A percentile compares a stretch with the other conserved stretches of the same genome.
Conservation (phyloP, 495 filamentous ascomycete genomes). For the Neurospora sp. region DNA sequence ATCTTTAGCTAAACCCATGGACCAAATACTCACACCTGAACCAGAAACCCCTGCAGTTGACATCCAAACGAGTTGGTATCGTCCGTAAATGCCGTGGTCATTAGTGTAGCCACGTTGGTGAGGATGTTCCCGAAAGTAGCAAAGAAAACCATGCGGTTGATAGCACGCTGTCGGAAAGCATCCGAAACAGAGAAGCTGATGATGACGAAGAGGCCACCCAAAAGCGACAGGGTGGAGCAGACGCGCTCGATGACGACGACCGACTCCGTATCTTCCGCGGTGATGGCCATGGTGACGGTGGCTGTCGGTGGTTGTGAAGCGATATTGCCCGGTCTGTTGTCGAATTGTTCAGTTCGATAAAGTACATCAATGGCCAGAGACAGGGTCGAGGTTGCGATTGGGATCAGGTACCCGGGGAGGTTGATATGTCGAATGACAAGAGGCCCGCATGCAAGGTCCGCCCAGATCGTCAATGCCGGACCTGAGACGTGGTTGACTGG, state of each 20-base stretch:
- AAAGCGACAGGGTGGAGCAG: slow-evolving; percentile 59
- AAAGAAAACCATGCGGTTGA: slow-evolving; percentile 80
- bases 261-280: slow-evolving; percentile 21
- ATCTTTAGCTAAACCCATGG: background rate
- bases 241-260: slow-evolving; percentile 55
- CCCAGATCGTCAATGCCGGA: background rate
- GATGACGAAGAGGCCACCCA: slow-evolving; percentile 65
- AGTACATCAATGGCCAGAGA: background rate
- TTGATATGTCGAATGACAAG: background rate
- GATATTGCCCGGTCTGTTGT: background rate
- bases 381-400: background rate
- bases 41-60: slow-evolving; percentile 65
- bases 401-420: background rate
- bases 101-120: slow-evolving; percentile 69
- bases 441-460: background rate
- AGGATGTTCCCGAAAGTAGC: slow-evolving; percentile 77
- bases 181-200: slow-evolving; percentile 53
- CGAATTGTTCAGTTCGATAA: background rate
- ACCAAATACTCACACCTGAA: slow-evolving; percentile 49
- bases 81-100: slow-evolving; percentile 47
- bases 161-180: slow-evolving; percentile 59
- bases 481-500: background rate
- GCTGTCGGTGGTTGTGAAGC: background rate
- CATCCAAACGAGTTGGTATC: slow-evolving; percentile 46
- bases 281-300: background rate